Base-by-base conservation (phyloP, 225 moss, liverwort and hornwort species). In the Sphagnum contortum region DNA sequence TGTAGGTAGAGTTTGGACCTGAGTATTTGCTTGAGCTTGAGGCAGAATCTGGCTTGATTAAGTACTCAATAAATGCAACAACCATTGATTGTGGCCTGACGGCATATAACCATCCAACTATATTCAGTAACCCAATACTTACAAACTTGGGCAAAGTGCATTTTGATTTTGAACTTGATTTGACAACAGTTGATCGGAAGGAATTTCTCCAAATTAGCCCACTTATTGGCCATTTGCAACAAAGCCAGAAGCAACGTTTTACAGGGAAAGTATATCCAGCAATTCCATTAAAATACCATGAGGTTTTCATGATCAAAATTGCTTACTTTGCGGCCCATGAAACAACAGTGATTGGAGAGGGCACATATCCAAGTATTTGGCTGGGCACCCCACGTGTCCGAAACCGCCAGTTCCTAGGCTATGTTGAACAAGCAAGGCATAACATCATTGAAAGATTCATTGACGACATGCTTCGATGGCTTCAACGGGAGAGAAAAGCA, bases 1-100 rank as follows among this genome's bases (percentile, higher is more conserved):
- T 94, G 74, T 83, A 94, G 94, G 91, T 91, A 48, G 86, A 84
- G 54, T 78, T 81, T 66, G 94, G 94, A 68, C 91, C 91, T 2
- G 80, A 84, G 6, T 94, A 94, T 69, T 81, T 63, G 52, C 75
- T 94, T 52, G 57, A 68, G 6, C 79, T 94, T 6, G 58, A 81
- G 1, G 94, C 77, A 54, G 84, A 89, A 72, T 89, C 94, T 12
- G 85, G 87, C 9, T 0, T 75, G 0, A 88, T 94, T 3, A 81
- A 79, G 64, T 91, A 94, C 55, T 66, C 10, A 0, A 61, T 94
- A 52, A 88, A 83, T 64, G 61, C 72, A 10, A 67, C 61, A 44
- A 65, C 62, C 48, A 63, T 94, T 57, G 76, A 94, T 63, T 76
- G 87, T 56, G 89, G 89, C 2, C 79, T 72, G 61, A 89, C 70